phyloP scores from a whole-genome alignment of 192 early-diverging fungal species.

The Borealophlyctis nickersoniae region DNA sequence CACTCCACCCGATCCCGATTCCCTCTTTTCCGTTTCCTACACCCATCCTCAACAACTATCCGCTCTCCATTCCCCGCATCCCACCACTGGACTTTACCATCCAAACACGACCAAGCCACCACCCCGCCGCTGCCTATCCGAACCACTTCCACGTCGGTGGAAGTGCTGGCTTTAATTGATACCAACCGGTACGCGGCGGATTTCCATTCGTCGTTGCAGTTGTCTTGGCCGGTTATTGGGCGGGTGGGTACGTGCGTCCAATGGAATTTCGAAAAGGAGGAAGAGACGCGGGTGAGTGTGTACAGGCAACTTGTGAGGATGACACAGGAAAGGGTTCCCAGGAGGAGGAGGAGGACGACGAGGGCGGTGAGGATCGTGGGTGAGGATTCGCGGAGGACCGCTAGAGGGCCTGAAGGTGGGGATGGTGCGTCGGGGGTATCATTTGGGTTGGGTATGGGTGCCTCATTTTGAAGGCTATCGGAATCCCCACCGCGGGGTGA shows the following conservation, averaged over 20 bases:
- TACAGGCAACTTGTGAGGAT: constrained; percentile 7
- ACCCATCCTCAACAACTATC: constrained; percentile 4
- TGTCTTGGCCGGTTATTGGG: too few species aligned
- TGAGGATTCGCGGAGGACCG: neutral
- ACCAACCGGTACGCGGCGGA: too few species aligned
- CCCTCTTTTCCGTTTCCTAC: neutral
- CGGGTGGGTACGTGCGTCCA: too few species aligned
- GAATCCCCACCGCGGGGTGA: constrained; percentile 5
- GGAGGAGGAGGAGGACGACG: constrained; percentile 11
- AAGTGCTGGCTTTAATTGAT: too few species aligned
- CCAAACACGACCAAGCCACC: constrained; percentile 10
- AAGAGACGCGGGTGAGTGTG: too few species aligned
- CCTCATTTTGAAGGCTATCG: neutral
- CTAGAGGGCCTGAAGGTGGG: neutral
- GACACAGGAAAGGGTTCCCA: constrained; percentile 8
- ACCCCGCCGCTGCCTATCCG: too few species aligned
- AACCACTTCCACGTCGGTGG: too few species aligned
- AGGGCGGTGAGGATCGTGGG: constrained; percentile 16
- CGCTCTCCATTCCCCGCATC: constrained; percentile 1
- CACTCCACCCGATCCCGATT: neutral
- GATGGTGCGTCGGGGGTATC: too few species aligned
- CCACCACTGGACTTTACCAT: constrained; percentile 9
- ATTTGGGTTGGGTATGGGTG: too few species aligned
- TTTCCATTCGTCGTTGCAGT: too few species aligned
- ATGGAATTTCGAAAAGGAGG: too few species aligned